Percentiles rank a stretch among this genome's conserved stretches.
Conservation (phyloP, 805 yeast species). For the Yarrowia sp. region DNA sequence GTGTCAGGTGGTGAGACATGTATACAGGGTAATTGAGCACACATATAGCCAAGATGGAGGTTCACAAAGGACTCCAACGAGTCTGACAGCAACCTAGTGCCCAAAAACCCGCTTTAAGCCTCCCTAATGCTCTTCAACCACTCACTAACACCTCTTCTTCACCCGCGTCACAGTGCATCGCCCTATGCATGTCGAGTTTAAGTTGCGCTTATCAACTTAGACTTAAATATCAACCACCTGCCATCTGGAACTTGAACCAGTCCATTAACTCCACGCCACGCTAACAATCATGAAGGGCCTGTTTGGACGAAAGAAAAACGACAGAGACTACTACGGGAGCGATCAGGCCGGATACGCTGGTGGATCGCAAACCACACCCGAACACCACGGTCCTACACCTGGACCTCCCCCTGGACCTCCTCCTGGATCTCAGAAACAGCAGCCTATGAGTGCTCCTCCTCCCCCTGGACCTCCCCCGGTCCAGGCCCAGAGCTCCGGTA, state of each 20-base stretch:
- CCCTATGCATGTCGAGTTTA: constrained; percentile 7
- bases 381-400: constrained; percentile 26
- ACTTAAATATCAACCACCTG: constrained; percentile 27
- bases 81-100: no score
- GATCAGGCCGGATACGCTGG: constrained; percentile 9
- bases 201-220: constrained; percentile 23
- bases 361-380: constrained; percentile 6
- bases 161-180: constrained; percentile 13
- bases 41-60: no score
- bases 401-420: constrained; percentile 20
- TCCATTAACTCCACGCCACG: not conserved
- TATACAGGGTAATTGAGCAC: no score
- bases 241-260: constrained; percentile 4
- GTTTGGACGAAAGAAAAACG: constrained; percentile 32
- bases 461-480: constrained; percentile 15
- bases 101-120: no score
- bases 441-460: constrained; percentile 26
- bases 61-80: no score
- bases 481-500: constrained; percentile 26
- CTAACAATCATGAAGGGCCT: constrained; percentile 16
- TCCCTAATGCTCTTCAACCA: not conserved
- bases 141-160: no score
- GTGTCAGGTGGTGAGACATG: constrained; percentile 16
- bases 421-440: constrained; percentile 14
- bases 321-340: constrained; percentile 34